Conservation (phyloP, 495 filamentous ascomycete species). For the Astrothelium macrocarpum region DNA sequence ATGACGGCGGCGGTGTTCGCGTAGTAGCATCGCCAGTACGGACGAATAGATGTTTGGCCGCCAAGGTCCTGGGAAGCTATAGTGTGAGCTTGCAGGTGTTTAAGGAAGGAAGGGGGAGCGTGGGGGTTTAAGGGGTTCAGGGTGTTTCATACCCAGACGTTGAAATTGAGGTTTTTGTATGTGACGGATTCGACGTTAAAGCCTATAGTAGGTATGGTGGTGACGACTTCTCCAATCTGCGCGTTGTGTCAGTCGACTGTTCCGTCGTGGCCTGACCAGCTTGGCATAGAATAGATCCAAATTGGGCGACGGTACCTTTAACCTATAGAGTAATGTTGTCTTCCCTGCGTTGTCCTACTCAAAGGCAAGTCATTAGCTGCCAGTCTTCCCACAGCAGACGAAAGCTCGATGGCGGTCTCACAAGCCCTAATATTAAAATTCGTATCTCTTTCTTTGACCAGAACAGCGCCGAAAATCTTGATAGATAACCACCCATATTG, state of each 20-base stretch:
- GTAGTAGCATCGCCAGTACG: conserved; percentile 99
- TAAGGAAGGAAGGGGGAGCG: background rate
- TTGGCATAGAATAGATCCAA: background rate
- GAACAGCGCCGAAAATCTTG: conserved; percentile 50
- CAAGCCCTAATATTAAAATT: conserved; percentile 90
- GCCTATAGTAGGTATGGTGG: conserved; percentile 96
- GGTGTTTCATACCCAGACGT: conserved; percentile 69
- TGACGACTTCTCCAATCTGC: conserved; percentile 96
- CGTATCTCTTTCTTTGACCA: conserved; percentile 96
- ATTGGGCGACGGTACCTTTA: conserved; percentile 60
- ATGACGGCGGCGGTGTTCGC: conserved; percentile 98
- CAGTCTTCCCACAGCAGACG: background rate
- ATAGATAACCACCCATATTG: conserved; percentile 29
- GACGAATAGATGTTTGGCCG: conserved; percentile 92
- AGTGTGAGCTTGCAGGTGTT: conserved; percentile 2
- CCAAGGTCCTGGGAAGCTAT: conserved; percentile 61
- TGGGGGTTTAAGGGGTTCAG: conserved; percentile 4
- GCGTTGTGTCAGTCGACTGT: conserved; percentile 1
- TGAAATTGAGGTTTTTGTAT: conserved; percentile 96
- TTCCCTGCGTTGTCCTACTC: conserved; percentile 94
- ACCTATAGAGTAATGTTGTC: conserved; percentile 88
- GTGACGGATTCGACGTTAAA: conserved; percentile 98
- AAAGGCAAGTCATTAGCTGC: background rate
- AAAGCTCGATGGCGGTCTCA: conserved; percentile 35
- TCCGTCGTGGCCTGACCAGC: background rate